These are phyloP conservation scores for Barnettozyma sucrosica DNA, from an alignment of 805 yeast genomes.

Conservation along the genomic window DNA sequence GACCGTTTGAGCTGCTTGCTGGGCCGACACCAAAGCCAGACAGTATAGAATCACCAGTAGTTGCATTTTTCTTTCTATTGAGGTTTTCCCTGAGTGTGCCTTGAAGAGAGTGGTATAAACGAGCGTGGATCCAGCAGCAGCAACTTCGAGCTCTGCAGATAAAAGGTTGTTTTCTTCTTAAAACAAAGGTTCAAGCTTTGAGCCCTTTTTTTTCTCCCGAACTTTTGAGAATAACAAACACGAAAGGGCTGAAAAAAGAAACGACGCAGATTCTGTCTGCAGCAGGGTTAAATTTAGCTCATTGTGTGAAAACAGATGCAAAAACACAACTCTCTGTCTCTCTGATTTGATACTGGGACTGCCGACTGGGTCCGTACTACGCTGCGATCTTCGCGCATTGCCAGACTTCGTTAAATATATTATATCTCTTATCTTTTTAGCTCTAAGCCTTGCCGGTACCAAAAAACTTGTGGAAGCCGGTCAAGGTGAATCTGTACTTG, in stretches of 20 bases:
- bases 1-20: conserved; percentile 11
- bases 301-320: too few relatives aligned
- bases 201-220: background rate
- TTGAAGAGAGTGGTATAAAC: background rate
- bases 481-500: conserved; percentile 58
- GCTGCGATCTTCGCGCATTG: too few relatives aligned
- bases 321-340: too few relatives aligned
- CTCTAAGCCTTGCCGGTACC: conserved; percentile 24
- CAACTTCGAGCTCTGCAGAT: background rate
- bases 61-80: background rate
- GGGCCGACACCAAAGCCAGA: background rate
- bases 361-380: background rate
- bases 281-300: background rate
- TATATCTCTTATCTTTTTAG: conserved; percentile 1
- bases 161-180: background rate
- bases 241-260: background rate
- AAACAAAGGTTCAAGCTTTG: background rate
- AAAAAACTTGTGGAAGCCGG: conserved; percentile 40
- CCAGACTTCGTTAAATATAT: background rate
- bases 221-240: background rate
- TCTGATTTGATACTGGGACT: too few relatives aligned
- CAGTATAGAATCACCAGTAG: background rate
- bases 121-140: background rate
- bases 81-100: background rate
- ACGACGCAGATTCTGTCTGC: too few relatives aligned